Conservation (phyloP, 257 asterid genomes). For the Primulina eburnea region DNA sequence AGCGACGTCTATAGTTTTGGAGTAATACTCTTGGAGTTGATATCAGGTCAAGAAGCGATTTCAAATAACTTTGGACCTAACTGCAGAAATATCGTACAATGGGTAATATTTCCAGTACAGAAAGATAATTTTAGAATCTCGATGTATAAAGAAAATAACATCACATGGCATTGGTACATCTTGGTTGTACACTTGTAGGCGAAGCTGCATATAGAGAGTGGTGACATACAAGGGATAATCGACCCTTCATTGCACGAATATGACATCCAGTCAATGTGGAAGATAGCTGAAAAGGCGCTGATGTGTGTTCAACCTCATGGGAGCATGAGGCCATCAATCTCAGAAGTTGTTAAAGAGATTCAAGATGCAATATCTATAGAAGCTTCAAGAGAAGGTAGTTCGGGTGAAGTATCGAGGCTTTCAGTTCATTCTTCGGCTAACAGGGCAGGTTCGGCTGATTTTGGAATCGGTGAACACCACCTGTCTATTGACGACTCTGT, state of each 20-base stretch:
- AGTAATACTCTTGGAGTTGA: conserved; percentile 88
- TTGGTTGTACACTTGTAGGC: conserved; percentile 44
- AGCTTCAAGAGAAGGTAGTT: conserved; percentile 66
- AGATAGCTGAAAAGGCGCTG: conserved; percentile 95
- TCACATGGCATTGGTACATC: background rate
- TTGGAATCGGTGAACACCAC: conserved; percentile 62
- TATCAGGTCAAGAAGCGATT: conserved; percentile 97
- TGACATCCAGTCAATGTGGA: conserved; percentile 98
- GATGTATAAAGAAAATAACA: background rate
- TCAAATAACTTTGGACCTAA: conserved; percentile 79
- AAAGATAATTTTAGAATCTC: background rate
- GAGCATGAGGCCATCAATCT: conserved; percentile 89
- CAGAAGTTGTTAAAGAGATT: conserved; percentile 88
- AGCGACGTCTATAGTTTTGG: conserved; percentile 97
- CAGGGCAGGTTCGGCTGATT: conserved; percentile 52
- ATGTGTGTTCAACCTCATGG: conserved; percentile 98
- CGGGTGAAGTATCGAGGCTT: conserved; percentile 74
- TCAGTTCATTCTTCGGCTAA: conserved; percentile 74
- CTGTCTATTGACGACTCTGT: conserved; percentile 78
- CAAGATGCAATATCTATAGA: conserved; percentile 80
- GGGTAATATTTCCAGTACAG: conserved; percentile 51
- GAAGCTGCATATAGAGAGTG: conserved; percentile 85
- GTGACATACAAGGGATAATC: conserved; percentile 92
- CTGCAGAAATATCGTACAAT: conserved; percentile 92
- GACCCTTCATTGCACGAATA: conserved; percentile 71